Evolutionary conservation across 129 eudicot species (phyloP).

Genomic region (Artemisia annua): DNA sequence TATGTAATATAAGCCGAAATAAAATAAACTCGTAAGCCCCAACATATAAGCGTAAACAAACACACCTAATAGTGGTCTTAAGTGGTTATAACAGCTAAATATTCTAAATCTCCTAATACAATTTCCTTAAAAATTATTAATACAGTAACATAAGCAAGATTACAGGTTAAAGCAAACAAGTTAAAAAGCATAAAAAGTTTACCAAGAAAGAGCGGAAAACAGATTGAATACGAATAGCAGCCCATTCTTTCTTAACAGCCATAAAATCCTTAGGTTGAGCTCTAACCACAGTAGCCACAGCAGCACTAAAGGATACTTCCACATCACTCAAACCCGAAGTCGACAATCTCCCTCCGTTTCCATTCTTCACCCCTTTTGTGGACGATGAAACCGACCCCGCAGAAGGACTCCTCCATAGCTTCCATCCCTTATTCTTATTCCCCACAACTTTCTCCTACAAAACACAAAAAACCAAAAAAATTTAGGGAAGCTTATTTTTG

Average conservation of each 20-base stretch:
- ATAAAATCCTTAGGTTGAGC: conserved; percentile 78
- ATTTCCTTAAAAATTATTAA: too few relatives aligned
- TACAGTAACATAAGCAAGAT: background rate
- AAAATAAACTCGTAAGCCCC: too few relatives aligned
- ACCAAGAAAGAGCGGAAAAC: conserved; percentile 87
- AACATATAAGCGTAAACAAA: too few relatives aligned
- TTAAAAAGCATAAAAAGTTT: background rate
- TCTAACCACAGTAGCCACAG: conserved; percentile 69
- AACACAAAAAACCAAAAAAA: background rate
- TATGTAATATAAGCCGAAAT: too few relatives aligned
- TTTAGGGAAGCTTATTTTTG: background rate
- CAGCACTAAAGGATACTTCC: conserved; percentile 60
- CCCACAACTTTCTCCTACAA: conserved; percentile 57
- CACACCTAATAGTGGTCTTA: too few relatives aligned
- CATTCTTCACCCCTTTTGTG: conserved; percentile 24
- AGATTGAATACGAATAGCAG: conserved; percentile 86
- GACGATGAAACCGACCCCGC: conserved; percentile 35
- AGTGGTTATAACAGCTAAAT: too few relatives aligned
- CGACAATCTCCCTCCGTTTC: conserved; percentile 38
- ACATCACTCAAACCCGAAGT: conserved; percentile 52
- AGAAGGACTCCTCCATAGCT: conserved; percentile 83
- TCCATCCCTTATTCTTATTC: conserved; percentile 67
- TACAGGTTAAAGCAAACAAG: background rate
- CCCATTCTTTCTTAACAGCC: conserved; percentile 80
- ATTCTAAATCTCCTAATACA: too few relatives aligned